A percentile compares a stretch with the other conserved stretches of the same genome.
Conservation (phyloP, 305 asterid genomes). For the Rubia tinctorum region DNA sequence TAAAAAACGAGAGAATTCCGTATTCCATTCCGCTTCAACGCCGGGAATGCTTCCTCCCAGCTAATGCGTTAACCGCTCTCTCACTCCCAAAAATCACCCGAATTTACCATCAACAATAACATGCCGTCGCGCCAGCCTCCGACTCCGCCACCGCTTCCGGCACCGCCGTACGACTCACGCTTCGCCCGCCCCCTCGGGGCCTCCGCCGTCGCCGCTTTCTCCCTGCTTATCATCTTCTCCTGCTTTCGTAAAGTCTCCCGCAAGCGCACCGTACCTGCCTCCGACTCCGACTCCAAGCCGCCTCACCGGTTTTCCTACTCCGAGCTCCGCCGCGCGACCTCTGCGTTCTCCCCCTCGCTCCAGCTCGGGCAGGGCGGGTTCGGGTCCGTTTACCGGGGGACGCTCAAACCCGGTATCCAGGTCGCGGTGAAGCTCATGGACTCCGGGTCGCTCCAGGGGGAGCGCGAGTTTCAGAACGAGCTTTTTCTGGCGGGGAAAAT, state of each 20-base stretch:
- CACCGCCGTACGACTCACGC: slow-evolving; percentile 28
- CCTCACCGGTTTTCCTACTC: slow-evolving; percentile 71
- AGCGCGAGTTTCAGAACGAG: slow-evolving; percentile 97
- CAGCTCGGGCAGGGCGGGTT: slow-evolving; percentile 95
- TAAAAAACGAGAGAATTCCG: too few relatives aligned
- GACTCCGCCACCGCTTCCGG: slow-evolving; percentile 30
- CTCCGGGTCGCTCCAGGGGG: slow-evolving; percentile 93
- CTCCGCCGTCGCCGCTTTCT: slow-evolving; percentile 63
- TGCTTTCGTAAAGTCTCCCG: slow-evolving; percentile 57
- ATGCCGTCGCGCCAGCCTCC: slow-evolving; percentile 77
- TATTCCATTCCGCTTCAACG: not conserved
- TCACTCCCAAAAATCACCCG: not conserved
- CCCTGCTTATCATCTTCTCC: slow-evolving; percentile 48
- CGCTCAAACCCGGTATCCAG: slow-evolving; percentile 34
- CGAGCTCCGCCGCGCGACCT: slow-evolving; percentile 77
- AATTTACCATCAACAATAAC: not conserved
- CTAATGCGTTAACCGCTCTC: not conserved
- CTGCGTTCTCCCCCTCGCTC: slow-evolving; percentile 60
- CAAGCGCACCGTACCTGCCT: slow-evolving; percentile 76
- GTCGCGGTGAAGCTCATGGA: slow-evolving; percentile 91
- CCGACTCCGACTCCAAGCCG: slow-evolving; percentile 67
- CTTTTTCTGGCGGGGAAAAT: slow-evolving; percentile 74
- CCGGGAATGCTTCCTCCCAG: not conserved
- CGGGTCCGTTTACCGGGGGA: slow-evolving; percentile 86
- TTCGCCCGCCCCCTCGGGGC: slow-evolving; percentile 60